phyloP scores from a whole-genome alignment of 208 protist species.

The Spongospora subterranea region DNA sequence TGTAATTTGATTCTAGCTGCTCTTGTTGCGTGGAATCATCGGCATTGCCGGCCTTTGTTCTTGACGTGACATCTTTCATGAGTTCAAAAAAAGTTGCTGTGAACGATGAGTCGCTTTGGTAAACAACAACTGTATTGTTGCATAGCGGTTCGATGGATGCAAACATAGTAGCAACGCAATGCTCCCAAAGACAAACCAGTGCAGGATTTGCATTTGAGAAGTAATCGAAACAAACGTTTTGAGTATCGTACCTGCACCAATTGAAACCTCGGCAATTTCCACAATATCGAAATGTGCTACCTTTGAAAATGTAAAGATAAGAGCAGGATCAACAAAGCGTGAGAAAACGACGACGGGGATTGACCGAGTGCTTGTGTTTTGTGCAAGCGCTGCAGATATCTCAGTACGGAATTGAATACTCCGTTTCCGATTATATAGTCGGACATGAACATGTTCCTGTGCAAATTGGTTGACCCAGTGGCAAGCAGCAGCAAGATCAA shows the following conservation, averaged over 20 bases:
- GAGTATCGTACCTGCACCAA: background rate
- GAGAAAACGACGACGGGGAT: background rate
- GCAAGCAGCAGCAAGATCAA: background rate
- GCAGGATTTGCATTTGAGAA: background rate
- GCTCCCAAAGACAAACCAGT: background rate
- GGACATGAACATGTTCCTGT: slow-evolving; percentile 21
- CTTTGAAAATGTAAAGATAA: background rate
- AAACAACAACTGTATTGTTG: background rate
- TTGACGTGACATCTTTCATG: background rate
- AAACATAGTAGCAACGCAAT: background rate
- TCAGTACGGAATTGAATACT: background rate
- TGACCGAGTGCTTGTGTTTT: background rate
- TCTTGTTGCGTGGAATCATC: too few relatives aligned
- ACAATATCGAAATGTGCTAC: background rate
- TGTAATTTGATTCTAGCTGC: background rate
- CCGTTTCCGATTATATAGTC: background rate
- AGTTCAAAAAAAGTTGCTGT: background rate
- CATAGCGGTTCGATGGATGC: background rate
- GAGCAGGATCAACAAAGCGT: background rate
- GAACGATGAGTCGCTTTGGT: background rate
- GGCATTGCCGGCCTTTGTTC: background rate
- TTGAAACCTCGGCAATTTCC: background rate
- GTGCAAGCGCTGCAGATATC: background rate
- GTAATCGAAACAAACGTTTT: background rate
- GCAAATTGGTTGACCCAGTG: background rate